phyloP scores from a whole-genome alignment of 345 rosid species.

The Murraya koenigii region DNA sequence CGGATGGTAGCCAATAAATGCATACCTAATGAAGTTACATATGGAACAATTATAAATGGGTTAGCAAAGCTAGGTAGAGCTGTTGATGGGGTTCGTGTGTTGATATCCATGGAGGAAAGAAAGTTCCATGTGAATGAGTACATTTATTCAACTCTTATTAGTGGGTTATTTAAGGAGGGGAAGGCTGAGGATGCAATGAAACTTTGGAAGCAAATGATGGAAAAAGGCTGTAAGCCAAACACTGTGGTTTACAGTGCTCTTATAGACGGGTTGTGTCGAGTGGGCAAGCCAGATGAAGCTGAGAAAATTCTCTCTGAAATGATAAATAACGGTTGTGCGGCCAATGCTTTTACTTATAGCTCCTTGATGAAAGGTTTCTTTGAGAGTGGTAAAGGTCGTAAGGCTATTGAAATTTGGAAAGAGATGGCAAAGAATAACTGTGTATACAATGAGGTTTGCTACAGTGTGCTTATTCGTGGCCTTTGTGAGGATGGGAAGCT shows the following conservation, averaged over 20 bases:
- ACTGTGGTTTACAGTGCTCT: conserved; percentile 65
- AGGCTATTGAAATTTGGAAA: conserved; percentile 77
- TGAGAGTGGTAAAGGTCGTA: conserved; percentile 46
- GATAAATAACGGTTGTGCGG: conserved; percentile 53
- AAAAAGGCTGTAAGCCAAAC: conserved; percentile 56
- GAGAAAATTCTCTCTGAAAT: conserved; percentile 49
- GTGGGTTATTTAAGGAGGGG: conserved; percentile 84
- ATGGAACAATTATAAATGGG: conserved; percentile 78
- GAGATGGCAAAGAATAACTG: conserved; percentile 48
- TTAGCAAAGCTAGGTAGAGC: conserved; percentile 72
- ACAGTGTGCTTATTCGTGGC: conserved; percentile 76
- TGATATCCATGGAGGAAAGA: conserved; percentile 71
- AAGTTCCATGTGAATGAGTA: conserved; percentile 58
- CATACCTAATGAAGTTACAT: conserved; percentile 77
- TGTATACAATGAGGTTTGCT: conserved; percentile 50
- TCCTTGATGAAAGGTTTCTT: conserved; percentile 86
- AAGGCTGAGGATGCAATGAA: conserved; percentile 58
- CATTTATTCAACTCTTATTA: conserved; percentile 66
- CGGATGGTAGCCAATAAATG: conserved; percentile 71
- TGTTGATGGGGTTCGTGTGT: conserved; percentile 47
- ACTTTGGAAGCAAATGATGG: conserved; percentile 59
- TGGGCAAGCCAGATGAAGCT: conserved; percentile 72
- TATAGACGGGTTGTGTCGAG: conserved; percentile 72
- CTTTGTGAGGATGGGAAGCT: conserved; percentile 65
- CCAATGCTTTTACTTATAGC: conserved; percentile 85